Percentiles rank a stretch among this genome's conserved stretches.
phyloP scores from a whole-genome alignment of 768 basidiomycete genomes.

The Mycena galopus region DNA sequence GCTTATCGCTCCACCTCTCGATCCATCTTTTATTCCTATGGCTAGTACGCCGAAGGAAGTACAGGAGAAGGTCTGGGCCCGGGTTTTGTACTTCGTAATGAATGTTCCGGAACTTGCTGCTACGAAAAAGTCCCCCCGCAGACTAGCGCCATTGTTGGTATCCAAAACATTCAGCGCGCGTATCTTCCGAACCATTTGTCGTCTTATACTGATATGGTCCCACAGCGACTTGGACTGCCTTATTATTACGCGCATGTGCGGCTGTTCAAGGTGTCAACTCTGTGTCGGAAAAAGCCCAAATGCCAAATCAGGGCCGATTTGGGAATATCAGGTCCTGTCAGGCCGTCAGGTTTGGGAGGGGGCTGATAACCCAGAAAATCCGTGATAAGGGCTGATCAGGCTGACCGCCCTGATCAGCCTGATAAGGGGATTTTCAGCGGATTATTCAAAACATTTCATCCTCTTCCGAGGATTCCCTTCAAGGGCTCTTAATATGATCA shows the following conservation, averaged over 20 bases:
- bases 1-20: neutral
- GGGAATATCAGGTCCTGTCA: no score
- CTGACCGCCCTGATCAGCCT: no score
- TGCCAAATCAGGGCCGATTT: no score
- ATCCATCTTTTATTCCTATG: conserved; percentile 16
- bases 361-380: no score
- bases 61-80: neutral
- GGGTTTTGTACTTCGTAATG: conserved; percentile 22
- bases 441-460: no score
- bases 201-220: neutral
- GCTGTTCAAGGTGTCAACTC: no score
- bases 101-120: neutral
- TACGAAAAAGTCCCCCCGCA: neutral
- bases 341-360: no score
- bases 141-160: conserved; percentile 8
- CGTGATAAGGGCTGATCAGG: no score
- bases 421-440: no score
- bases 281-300: no score
- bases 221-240: conserved; percentile 19
- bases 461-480: no score
- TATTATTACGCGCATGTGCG: neutral
- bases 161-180: conserved; percentile 15
- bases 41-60: neutral
- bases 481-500: no score
- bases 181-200: neutral